Percentiles rank a stretch among this genome's conserved stretches.
Conservation (phyloP, 805 yeast species). For the Grigorovia jiainica region DNA sequence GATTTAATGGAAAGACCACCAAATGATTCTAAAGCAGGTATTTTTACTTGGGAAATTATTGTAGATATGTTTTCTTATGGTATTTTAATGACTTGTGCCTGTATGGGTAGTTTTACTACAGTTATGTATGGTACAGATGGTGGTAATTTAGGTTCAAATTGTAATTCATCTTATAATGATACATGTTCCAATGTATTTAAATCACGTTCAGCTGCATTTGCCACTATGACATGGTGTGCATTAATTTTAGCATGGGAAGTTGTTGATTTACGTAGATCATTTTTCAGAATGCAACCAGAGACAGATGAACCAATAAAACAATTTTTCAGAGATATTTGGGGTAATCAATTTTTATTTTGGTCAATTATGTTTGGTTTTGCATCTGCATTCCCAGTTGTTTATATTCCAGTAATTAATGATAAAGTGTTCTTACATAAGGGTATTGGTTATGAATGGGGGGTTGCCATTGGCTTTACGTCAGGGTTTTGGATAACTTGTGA, state of each 20-base stretch:
- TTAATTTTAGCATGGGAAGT: slow-evolving; percentile 79
- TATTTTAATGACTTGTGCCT: slow-evolving; percentile 58
- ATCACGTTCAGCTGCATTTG: slow-evolving; percentile 71
- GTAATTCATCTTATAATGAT: slow-evolving; percentile 43
- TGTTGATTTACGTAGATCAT: slow-evolving; percentile 57
- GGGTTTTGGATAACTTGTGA: slow-evolving; percentile 56
- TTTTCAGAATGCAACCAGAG: slow-evolving; percentile 63
- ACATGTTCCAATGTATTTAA: slow-evolving; percentile 56
- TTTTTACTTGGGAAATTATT: slow-evolving; percentile 61
- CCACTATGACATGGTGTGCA: slow-evolving; percentile 81
- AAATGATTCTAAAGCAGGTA: slow-evolving; percentile 73
- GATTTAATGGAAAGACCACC: slow-evolving; percentile 95
- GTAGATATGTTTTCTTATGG: slow-evolving; percentile 68
- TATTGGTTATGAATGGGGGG: slow-evolving; percentile 75
- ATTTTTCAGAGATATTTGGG: slow-evolving; percentile 57
- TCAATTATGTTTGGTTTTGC: slow-evolving; percentile 62
- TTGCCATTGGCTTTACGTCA: slow-evolving; percentile 50
- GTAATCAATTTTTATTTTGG: slow-evolving; percentile 72
- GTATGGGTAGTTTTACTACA: slow-evolving; percentile 56
- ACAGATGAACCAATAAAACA: slow-evolving; percentile 51
- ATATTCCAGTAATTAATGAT: slow-evolving; percentile 79
- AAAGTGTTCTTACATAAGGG: slow-evolving; percentile 65
- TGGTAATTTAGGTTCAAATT: slow-evolving; percentile 55
- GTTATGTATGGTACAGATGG: slow-evolving; percentile 58
- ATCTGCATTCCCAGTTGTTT: slow-evolving; percentile 71